These are phyloP conservation scores for Syncephalastrum monosporum DNA, from an alignment of 371 early-diverging fungal species.

Conservation along the genomic window DNA sequence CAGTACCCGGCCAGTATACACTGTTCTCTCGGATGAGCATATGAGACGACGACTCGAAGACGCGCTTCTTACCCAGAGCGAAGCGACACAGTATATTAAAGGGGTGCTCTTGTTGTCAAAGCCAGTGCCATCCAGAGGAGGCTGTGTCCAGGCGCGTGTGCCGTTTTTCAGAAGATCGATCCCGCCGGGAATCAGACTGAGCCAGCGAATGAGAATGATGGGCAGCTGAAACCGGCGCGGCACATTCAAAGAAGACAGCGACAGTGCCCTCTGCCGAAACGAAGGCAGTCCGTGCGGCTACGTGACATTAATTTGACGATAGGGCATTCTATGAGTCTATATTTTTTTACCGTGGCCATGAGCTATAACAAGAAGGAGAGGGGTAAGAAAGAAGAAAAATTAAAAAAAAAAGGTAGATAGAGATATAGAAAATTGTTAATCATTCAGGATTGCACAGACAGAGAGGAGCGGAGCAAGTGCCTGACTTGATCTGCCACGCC, in stretches of 20 bases:
- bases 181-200: conserved; percentile 49
- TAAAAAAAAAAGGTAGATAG: no score
- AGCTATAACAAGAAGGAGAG: no score
- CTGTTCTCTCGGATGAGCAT: not conserved
- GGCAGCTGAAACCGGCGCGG: conserved; percentile 42
- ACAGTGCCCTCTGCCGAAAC: conserved; percentile 31
- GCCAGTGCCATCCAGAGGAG: conserved; percentile 39
- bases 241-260: conserved; percentile 40
- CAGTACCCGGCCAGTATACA: conserved; percentile 50
- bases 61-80: conserved; percentile 52
- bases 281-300: conserved; percentile 29
- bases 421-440: no score
- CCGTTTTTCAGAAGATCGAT: conserved; percentile 49
- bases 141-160: conserved; percentile 33
- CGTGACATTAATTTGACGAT: no score
- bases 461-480: no score
- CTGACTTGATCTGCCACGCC: no score
- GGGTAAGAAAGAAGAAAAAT: no score
- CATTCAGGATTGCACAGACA: no score
- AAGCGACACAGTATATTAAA: conserved; percentile 54
- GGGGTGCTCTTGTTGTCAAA: conserved; percentile 58
- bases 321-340: no score
- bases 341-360: no score
- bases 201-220: conserved; percentile 33
- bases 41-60: conserved; percentile 49